phyloP scores from a whole-genome alignment of 768 basidiomycete species.

The Pisolithus sp. region DNA sequence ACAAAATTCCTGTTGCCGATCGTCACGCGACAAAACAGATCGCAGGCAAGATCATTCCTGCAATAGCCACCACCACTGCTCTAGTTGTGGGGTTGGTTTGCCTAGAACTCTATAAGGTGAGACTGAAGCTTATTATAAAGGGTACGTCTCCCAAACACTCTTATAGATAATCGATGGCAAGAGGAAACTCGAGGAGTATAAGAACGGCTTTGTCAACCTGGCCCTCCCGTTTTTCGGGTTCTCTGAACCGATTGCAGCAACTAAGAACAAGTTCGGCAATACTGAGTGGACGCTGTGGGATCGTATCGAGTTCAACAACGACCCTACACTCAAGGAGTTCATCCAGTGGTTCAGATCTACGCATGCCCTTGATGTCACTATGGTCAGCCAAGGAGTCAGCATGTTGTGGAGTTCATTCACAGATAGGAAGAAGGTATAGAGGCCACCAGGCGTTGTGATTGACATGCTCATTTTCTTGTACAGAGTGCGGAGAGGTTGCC shows the following conservation, averaged over 20 bases:
- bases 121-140: background rate
- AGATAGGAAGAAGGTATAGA: conserved; percentile 80
- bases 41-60: conserved; percentile 98
- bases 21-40: conserved; percentile 94
- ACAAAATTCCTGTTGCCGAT: conserved; percentile 81
- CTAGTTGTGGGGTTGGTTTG: conserved; percentile 94
- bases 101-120: conserved; percentile 93
- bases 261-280: conserved; percentile 81
- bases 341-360: conserved; percentile 76
- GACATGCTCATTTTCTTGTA: conserved; percentile 8
- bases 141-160: conserved; percentile 1
- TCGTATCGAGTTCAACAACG: conserved; percentile 85
- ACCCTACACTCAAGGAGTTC: conserved; percentile 85
- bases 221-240: conserved; percentile 99
- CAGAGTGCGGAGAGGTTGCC: conserved; percentile 83
- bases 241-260: conserved; percentile 90
- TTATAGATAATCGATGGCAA: conserved; percentile 90
- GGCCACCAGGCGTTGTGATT: background rate
- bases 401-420: conserved; percentile 97
- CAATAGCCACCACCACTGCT: conserved; percentile 97
- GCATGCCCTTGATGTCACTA: conserved; percentile 82
- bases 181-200: conserved; percentile 88
- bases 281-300: conserved; percentile 99
- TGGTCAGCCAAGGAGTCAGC: conserved; percentile 96
- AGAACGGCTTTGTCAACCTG: conserved; percentile 97